Base-by-base conservation (phyloP, 768 basidiomycete genomes). In the Tylopilus subfusipes region DNA sequence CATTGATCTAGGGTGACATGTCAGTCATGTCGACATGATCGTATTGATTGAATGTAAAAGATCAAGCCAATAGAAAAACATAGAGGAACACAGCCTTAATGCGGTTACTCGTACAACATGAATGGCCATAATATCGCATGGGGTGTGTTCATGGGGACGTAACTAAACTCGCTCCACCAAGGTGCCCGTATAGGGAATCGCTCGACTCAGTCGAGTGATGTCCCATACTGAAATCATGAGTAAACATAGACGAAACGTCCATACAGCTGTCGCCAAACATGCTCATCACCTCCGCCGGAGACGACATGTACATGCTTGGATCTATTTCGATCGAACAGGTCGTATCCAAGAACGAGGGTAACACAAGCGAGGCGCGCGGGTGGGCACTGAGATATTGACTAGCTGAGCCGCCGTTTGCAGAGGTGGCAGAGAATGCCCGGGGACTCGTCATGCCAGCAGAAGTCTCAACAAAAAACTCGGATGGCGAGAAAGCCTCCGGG, bases 401-500 rank as follows among this genome's bases (percentile, higher is more conserved):
- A 33, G 59, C 48, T 25, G 62, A 50, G 7, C 53, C 40, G 25
- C 55, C 56, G 10, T 52, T 43, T 31, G 51, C 33, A 12, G 69
- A 54, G 2, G 48, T 56, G 24, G 69, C 63, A 40, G 68, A 59
- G 43, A 63, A 68, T n/a, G 55, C 22, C 12, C 56, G 58, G 3
- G 67, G 61, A 25, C 62, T 68, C 40, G 64, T 48, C 1, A 59
- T 39, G 47, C 64, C 56, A 36, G 52, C 63, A 7, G 60, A 45
- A 43, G 77, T 72, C 58, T 83, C 82, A n/a, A 73, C 68, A 66
- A 84, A 85, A 65, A 86, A 84, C 42, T 86, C 86, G 19, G 79
- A 75, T 0, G 82, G 78, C 2, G 85, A 83, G 62, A 85, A 86
- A 8, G 79, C 77, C 63, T 87, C 85, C 4, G 85, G 84, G 62